These are phyloP conservation scores for Mercurialis annua DNA, from an alignment of 345 rosid species.

Conservation along the genomic window DNA sequence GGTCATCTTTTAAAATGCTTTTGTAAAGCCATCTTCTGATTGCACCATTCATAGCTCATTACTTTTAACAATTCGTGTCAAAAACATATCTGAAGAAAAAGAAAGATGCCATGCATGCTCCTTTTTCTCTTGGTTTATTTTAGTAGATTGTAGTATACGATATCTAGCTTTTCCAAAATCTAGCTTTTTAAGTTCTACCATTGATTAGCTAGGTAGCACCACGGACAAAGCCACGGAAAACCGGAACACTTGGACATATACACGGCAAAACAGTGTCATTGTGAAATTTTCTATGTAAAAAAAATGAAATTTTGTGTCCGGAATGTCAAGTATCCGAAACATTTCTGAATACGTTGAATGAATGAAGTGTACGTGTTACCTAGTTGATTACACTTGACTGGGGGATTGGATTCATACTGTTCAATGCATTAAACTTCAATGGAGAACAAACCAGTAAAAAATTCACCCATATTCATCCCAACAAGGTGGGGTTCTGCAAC, in stretches of 20 bases:
- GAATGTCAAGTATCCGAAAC: no score
- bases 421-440: background rate
- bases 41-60: background rate
- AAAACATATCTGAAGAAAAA: no score
- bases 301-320: no score
- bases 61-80: background rate
- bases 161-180: background rate
- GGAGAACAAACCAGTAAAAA: background rate
- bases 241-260: no score
- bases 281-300: no score
- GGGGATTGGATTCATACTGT: background rate
- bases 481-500: constrained; percentile 20
- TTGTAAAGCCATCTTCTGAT: background rate
- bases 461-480: background rate
- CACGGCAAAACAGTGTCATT: no score
- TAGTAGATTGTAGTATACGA: constrained; percentile 2
- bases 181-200: background rate
- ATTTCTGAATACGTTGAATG: no score
- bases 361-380: no score
- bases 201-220: background rate
- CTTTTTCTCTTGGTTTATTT: constrained; percentile 5
- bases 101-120: constrained; percentile 8
- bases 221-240: no score
- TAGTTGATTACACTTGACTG: no score
- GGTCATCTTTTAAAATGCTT: background rate